phyloP scores from a whole-genome alignment of 2,329 filamentous ascomycete species.

The Cryphonectria japonica region DNA sequence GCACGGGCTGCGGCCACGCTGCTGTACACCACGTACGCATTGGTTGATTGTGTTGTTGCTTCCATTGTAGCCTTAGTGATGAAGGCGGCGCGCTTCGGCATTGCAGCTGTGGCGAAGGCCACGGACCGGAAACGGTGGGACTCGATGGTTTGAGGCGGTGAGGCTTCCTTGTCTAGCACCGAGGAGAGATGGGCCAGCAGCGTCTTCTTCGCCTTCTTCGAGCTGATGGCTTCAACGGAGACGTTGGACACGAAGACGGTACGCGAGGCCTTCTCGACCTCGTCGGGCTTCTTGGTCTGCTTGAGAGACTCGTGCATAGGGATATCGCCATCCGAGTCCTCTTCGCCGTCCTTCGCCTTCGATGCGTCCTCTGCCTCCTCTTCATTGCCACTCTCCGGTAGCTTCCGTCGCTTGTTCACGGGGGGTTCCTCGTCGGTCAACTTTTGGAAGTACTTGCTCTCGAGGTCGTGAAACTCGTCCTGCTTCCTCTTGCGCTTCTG shows the following conservation, averaged over 20 bases:
- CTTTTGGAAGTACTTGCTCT: slow-evolving; percentile 70
- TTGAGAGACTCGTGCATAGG: slow-evolving; percentile 62
- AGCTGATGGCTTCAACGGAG: slow-evolving; percentile 78
- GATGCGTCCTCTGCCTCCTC: slow-evolving; percentile 54
- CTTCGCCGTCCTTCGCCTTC: slow-evolving; percentile 41
- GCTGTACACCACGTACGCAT: slow-evolving; percentile 91
- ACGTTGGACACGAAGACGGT: slow-evolving; percentile 96
- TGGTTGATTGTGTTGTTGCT: slow-evolving; percentile 87
- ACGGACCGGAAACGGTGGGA: slow-evolving; percentile 94
- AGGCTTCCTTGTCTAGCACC: slow-evolving; percentile 61
- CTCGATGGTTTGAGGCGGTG: slow-evolving; percentile 73
- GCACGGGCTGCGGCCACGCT: slow-evolving; percentile 74
- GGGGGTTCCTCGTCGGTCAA: slow-evolving; percentile 61
- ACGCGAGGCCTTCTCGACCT: slow-evolving; percentile 82
- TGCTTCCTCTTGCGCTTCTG: slow-evolving; percentile 67
- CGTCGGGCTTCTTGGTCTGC: slow-evolving; percentile 57
- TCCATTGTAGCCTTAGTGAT: slow-evolving; percentile 91
- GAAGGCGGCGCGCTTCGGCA: slow-evolving; percentile 93
- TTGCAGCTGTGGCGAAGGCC: slow-evolving; percentile 73
- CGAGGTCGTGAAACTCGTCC: slow-evolving; percentile 70
- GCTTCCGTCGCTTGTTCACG: slow-evolving; percentile 57
- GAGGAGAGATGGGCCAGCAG: slow-evolving; percentile 79
- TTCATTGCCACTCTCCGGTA: slow-evolving; percentile 36
- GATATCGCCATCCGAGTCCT: slow-evolving; percentile 45
- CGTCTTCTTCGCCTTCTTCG: slow-evolving; percentile 78